Base-by-base conservation (phyloP, 352 stramenopile species). In the Albugo laibachii region DNA sequence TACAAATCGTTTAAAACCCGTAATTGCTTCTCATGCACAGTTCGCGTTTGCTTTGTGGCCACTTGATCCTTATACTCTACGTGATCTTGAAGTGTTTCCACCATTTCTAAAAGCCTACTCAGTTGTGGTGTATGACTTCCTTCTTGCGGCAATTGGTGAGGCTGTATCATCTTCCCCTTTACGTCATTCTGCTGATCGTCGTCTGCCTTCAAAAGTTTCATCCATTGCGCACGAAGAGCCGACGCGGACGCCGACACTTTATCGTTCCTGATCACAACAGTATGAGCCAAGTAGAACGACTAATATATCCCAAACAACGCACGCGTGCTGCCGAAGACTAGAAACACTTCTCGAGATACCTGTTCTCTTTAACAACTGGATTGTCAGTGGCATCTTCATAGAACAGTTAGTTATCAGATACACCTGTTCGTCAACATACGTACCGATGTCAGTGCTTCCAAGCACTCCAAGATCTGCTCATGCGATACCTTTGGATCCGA, bases 321-420 rank as follows among this genome's bases (percentile, higher is more conserved):
- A 85, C 76, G 61, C 66, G 42, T 89, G 70, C 46, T 85, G 66
- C 11, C 76, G 71, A 39, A 89, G 59, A 8, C 69, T 66, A 13
- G 73, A 71, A 13, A 89, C 76, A 5, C 55, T 53, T 11, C 64
- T 66, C 13, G 69, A 50, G 38, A 89, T 86, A 45, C 63, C 63
- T 13, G 70, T 86, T 45, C 70, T 69, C 59, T 72, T 80, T 36
- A 89, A 41, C 44, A 82, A 59, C 11, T 65, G 59, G 19, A 83
- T 71, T 37, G 69, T 61, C 47, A 86, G 38, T 0, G 57, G 57
- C 65, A 80, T 78, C 69, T 82, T 46, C n/a, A 40, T 11, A 48
- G 10, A 53, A 35, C 14, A 36, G 41, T 37, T 16, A 48, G 31
- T 24, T 14, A 0, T 48, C 12, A 1, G 12, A 50, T 18, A 15